These are phyloP conservation scores for Rhazya stricta DNA, from an alignment of 257 asterid species.

Conservation along the genomic window DNA sequence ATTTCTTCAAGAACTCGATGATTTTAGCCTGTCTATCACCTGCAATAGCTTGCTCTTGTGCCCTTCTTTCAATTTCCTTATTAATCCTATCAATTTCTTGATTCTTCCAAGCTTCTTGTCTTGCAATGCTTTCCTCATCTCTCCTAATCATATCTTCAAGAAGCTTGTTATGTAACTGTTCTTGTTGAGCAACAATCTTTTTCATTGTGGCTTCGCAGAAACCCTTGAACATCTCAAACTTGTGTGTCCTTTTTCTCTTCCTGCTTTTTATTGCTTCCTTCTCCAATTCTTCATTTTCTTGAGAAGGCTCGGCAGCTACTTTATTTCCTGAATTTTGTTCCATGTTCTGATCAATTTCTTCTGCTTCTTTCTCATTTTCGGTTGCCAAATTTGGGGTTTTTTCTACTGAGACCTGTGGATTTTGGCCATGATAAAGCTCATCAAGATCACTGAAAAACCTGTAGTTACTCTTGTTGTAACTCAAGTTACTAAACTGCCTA, in stretches of 20 bases:
- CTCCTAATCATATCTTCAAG: conserved; percentile 46
- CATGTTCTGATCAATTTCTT: conserved; percentile 11
- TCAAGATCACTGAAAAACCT: conserved; percentile 44
- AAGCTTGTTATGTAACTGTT: conserved; percentile 53
- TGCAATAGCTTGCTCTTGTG: conserved; percentile 45
- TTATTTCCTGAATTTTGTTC: conserved; percentile 16
- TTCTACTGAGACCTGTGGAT: conserved; percentile 21
- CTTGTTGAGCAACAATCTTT: conserved; percentile 59
- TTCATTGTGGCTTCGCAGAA: conserved; percentile 46
- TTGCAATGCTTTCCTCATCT: conserved; percentile 46
- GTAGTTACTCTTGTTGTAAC: conserved; percentile 34
- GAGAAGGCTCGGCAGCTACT: conserved; percentile 7
- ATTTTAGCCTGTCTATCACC: conserved; percentile 47
- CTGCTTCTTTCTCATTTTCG: conserved; percentile 13
- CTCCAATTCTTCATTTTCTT: conserved; percentile 23
- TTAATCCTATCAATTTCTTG: conserved; percentile 40
- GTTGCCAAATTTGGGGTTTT: conserved; percentile 20
- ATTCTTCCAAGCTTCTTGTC: conserved; percentile 60
- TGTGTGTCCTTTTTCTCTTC: conserved; percentile 46
- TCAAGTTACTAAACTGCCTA: conserved; percentile 32
- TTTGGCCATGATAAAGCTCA: conserved; percentile 32
- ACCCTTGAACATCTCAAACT: conserved; percentile 46
- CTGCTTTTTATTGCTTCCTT: conserved; percentile 14
- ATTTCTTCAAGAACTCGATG: conserved; percentile 46
- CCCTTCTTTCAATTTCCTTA: conserved; percentile 40